Conservation (phyloP, 768 basidiomycete species). For the Tulasnella sp. region DNA sequence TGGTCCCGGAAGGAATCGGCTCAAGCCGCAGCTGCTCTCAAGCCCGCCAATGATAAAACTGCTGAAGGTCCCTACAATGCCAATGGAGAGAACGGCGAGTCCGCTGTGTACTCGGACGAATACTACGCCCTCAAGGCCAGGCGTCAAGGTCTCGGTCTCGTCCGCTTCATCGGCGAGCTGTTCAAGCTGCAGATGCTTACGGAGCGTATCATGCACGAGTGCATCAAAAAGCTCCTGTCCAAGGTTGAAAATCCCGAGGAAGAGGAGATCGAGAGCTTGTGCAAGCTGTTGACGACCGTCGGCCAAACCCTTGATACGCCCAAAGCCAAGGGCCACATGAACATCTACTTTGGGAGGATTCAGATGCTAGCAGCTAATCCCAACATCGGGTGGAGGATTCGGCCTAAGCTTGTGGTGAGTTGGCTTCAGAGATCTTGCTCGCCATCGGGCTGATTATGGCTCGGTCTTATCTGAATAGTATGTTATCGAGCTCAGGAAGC, state of each 20-base stretch:
- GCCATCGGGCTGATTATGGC: too few relatives aligned
- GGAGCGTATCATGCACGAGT: slow-evolving; percentile 98
- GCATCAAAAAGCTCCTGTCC: slow-evolving; percentile 86
- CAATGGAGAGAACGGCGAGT: slow-evolving; percentile 50
- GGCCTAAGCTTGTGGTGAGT: slow-evolving; percentile 96
- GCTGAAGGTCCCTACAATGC: too few relatives aligned
- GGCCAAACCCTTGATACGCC: slow-evolving; percentile 78
- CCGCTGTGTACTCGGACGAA: slow-evolving; percentile 88
- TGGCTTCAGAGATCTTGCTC: too few relatives aligned
- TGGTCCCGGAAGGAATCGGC: slow-evolving; percentile 90
- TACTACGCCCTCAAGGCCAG: slow-evolving; percentile 98
- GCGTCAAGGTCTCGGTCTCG: slow-evolving; percentile 93
- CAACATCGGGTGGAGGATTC: slow-evolving; percentile 83
- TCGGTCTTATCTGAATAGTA: too few relatives aligned
- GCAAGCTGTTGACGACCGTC: slow-evolving; percentile 89
- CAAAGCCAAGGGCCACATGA: slow-evolving; percentile 84
- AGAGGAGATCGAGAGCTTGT: slow-evolving; percentile 95
- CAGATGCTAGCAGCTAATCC: slow-evolving; percentile 75
- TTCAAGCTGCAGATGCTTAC: slow-evolving; percentile 99
- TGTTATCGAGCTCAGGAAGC: slow-evolving; percentile 82
- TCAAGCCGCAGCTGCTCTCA: slow-evolving; percentile 83
- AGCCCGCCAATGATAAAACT: slow-evolving; percentile 56
- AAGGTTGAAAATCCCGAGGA: slow-evolving; percentile 96
- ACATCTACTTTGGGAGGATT: slow-evolving; percentile 92
- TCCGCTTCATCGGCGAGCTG: slow-evolving; percentile 97